Percentiles rank a stretch among this genome's conserved stretches.
These are phyloP conservation scores for Bryoerythrophyllum caledonicum DNA, from an alignment of 225 moss, liverwort and hornwort genomes.

Conservation along the genomic window DNA sequence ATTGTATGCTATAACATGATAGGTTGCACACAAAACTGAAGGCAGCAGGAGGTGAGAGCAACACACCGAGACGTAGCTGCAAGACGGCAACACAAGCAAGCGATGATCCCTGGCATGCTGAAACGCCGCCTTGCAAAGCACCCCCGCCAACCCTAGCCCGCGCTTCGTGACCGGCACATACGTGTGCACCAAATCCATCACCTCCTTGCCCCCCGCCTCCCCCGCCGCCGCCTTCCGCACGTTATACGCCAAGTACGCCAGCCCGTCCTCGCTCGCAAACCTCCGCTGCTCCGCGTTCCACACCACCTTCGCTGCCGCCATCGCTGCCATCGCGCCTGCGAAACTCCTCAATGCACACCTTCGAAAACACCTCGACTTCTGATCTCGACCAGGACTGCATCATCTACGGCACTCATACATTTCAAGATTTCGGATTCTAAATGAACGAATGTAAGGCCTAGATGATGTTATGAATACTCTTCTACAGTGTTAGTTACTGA, in stretches of 20 bases:
- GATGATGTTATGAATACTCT: no score
- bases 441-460: no score
- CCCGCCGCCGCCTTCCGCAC: slow-evolving; percentile 30
- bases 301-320: slow-evolving; percentile 25
- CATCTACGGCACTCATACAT: no score
- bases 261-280: slow-evolving; percentile 63
- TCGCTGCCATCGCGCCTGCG: not conserved
- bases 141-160: slow-evolving; percentile 66
- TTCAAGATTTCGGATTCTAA: no score
- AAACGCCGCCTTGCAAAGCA: slow-evolving; percentile 71
- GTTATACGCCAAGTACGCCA: slow-evolving; percentile 70
- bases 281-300: slow-evolving; percentile 53
- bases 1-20: no score
- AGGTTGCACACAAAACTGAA: no score
- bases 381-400: no score
- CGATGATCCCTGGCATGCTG: slow-evolving; percentile 58
- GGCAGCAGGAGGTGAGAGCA: not conserved
- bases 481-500: no score
- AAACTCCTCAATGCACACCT: no score
- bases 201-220: slow-evolving; percentile 15
- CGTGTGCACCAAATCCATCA: slow-evolving; percentile 81
- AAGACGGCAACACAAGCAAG: slow-evolving; percentile 64
- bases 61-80: slow-evolving; percentile 61
- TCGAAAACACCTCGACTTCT: no score
- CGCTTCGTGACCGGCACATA: slow-evolving; percentile 67